These are phyloP conservation scores for Dendrobium chrysotoxum DNA, from an alignment of 106 monocot species.

Conservation along the genomic window DNA sequence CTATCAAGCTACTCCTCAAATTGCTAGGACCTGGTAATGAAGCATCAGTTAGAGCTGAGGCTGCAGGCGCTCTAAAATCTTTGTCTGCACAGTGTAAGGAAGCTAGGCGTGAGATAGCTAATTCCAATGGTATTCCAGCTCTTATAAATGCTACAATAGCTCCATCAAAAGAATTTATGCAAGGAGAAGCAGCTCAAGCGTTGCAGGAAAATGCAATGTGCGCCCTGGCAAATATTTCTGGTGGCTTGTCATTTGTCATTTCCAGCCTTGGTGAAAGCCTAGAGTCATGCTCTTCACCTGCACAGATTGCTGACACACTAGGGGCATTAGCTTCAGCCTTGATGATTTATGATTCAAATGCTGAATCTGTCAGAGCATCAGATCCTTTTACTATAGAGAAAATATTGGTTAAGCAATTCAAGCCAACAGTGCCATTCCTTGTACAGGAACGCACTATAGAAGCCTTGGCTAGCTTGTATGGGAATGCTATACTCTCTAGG, in stretches of 20 bases:
- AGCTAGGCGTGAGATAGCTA: slow-evolving; percentile 87
- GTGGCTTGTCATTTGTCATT: slow-evolving; percentile 93
- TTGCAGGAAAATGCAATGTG: slow-evolving; percentile 99
- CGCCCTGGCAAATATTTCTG: slow-evolving; percentile 97
- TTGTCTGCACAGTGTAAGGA: slow-evolving; percentile 96
- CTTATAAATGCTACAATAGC: slow-evolving; percentile 98
- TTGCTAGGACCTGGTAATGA: slow-evolving; percentile 87
- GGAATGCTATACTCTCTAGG: slow-evolving; percentile 68
- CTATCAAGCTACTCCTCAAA: slow-evolving; percentile 76
- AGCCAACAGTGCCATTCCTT: slow-evolving; percentile 58
- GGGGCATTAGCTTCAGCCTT: slow-evolving; percentile 96
- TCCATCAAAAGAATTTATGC: slow-evolving; percentile 99
- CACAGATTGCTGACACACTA: slow-evolving; percentile 86
- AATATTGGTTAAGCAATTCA: slow-evolving; percentile 81
- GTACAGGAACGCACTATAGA: slow-evolving; percentile 91
- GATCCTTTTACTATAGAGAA: slow-evolving; percentile 73
- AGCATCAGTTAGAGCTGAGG: slow-evolving; percentile 89
- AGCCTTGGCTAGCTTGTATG: slow-evolving; percentile 94
- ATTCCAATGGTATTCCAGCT: slow-evolving; percentile 88
- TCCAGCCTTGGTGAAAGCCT: slow-evolving; percentile 96
- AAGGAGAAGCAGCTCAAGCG: slow-evolving; percentile 92
- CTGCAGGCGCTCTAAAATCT: slow-evolving; percentile 88
- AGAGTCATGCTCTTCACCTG: slow-evolving; percentile 68
- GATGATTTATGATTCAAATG: slow-evolving; percentile 94
- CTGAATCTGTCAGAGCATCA: slow-evolving; percentile 74